phyloP scores from a whole-genome alignment of 2,329 filamentous ascomycete genomes.

The Colletotrichum endophyticum region DNA sequence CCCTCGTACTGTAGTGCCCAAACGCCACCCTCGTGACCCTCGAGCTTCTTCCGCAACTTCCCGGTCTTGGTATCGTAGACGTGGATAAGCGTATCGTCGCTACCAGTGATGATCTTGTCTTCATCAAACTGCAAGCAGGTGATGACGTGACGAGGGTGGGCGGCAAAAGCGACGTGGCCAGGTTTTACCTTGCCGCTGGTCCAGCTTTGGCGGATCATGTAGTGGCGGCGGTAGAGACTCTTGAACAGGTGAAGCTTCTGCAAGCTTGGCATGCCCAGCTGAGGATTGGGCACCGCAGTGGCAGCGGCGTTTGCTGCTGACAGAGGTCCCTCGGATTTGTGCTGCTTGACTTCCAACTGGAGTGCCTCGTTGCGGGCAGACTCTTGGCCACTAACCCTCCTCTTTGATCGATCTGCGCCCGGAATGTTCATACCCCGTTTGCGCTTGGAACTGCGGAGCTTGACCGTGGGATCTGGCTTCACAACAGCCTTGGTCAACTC shows the following conservation, averaged over 20 bases:
- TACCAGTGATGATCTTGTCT: constrained; percentile 97
- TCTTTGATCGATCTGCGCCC: constrained; percentile 56
- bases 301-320: constrained; percentile 88
- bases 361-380: constrained; percentile 45
- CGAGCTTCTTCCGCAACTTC: constrained; percentile 79
- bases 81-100: constrained; percentile 96
- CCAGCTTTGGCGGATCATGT: constrained; percentile 91
- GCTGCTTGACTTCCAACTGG: constrained; percentile 46
- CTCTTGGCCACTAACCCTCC: constrained; percentile 56
- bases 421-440: constrained; percentile 57
- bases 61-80: constrained; percentile 98
- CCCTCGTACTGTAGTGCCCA: constrained; percentile 98
- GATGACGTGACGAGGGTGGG: constrained; percentile 94
- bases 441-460: constrained; percentile 58
- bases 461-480: constrained; percentile 47
- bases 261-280: constrained; percentile 78
- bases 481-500: constrained; percentile 48
- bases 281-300: constrained; percentile 79
- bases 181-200: constrained; percentile 86
- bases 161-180: constrained; percentile 92
- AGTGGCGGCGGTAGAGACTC: constrained; percentile 90
- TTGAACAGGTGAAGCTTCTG: constrained; percentile 93
- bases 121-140: constrained; percentile 98
- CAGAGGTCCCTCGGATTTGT: constrained; percentile 80
- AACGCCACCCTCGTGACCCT: constrained; percentile 95